Base-by-base conservation (phyloP, 805 yeast genomes). In the Ogataea trehalophila region DNA sequence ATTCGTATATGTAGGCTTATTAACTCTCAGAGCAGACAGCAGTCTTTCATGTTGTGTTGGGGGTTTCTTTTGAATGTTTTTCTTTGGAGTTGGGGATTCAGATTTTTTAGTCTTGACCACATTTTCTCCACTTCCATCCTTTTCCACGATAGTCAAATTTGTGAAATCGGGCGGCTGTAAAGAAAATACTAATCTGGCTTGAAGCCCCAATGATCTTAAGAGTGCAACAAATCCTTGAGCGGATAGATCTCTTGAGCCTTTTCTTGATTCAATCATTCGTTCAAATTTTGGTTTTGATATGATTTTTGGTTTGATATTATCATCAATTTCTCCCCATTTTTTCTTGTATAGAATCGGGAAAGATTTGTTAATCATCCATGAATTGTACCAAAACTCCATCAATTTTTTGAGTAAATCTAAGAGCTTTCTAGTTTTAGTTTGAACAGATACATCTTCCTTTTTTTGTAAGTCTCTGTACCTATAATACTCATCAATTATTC, bases 151-250 rank as follows among this genome's bases (percentile, higher is more conserved):
- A 2, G 62, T 52, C 44, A 60, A 53, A 46, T 68, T 68, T 0
- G 90, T 83, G 54, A 82, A 87, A 61, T 94, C 97, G 0, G 97
- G 91, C 0, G 97, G 94, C 61, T 94, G 99, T 33, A 91, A 59
- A 0, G 97, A 91, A 56, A 84, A 83, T 0, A 90, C 81, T 26
- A 94, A 66, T 40, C 99, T 71, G 0, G 92, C 82, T 38, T 81
- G 75, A 13, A 94, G 68, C 1, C 85, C 86, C 13, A 86, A 65
- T 1, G 94, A 73, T 52, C 98, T 68, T 39, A 89, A 62, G 1
- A 92, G 57, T 0, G 87, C 80, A 15, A 89, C 88, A 68, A 88
- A 91, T 0, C 96, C 97, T 59, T 88, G 96, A 0, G 94, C 90
- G 0, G 85, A 85, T 6, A 87, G 48, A 60, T 92, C 97, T 33